Evolutionary conservation across 805 yeast genomes (phyloP), one percentile per base, ranked within the genome.

Genomic region (Maudiozyma barnettii): DNA sequence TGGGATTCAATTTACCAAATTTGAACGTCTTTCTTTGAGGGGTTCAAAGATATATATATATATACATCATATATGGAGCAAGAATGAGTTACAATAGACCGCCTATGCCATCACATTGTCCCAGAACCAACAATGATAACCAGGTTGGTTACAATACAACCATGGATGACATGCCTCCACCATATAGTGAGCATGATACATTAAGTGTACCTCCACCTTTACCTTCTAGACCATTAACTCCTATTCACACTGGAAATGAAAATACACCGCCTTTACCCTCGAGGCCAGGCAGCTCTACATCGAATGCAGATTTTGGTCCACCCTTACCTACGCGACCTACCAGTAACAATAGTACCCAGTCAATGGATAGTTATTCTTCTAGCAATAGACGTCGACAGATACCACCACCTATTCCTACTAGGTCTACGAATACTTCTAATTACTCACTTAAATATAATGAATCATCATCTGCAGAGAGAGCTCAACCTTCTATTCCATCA

Each of bases 171-270:
- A 35, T 31, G 8, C 54, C 56, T 21, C 57, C 56, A 1, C 51
- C 54, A 18, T 55, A 52, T 40, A 45, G 44, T 39, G 56, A 49
- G 38, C 37, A 39, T 21, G 50, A 51, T 39, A 39, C 44, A 9
- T 18, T 41, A 8, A 20, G 23, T 2, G 30, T 39, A 29, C 46
- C 44, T 13, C 44, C 39, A 8, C 29, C 22, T 12, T 22, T 40
- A 35, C 46, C 46, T 16, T 26, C 38, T 3, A 37, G 36, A 16
- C 44, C 41, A 6, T 10, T 19, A 7, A 21, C 30, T 35, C 19
- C 45, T n/a, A 14, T 21, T 13, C 1, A 8, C 10, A 20, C 30
- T 13, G 41, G 29, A 4, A 18, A 36, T 4, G 41, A 21, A 23
- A 9, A n/a, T 19, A 37, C 40, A 1, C 41, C 41, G 18, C 30